phyloP scores from a whole-genome alignment of 352 stramenopile genomes.

The Globisporangium cederbergense region DNA sequence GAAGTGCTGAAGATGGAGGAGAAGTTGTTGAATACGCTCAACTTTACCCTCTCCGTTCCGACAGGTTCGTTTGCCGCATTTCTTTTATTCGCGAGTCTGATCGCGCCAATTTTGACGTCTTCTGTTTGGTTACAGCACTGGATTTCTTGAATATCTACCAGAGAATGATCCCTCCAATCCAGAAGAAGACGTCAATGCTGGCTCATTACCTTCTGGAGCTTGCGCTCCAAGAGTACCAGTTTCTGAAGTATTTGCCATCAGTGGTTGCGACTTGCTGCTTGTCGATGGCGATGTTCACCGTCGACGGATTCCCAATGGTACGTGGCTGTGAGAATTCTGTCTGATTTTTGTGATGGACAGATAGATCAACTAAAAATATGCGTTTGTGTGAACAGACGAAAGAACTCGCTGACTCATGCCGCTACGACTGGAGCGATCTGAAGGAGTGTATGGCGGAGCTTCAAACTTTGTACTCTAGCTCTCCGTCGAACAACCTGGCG shows the following conservation, averaged over 20 bases:
- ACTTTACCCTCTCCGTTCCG: constrained; percentile 88
- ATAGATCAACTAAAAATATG: neutral
- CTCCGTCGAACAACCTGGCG: constrained; percentile 75
- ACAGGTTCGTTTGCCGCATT: constrained; percentile 47
- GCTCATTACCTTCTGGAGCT: constrained; percentile 88
- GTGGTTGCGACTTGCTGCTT: constrained; percentile 82
- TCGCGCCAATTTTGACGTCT: constrained; percentile 6
- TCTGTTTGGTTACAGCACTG: constrained; percentile 40
- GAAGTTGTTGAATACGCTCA: constrained; percentile 89
- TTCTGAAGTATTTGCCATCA: constrained; percentile 82
- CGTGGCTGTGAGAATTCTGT: neutral
- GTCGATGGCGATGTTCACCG: constrained; percentile 83
- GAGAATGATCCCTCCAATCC: constrained; percentile 79
- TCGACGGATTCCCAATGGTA: constrained; percentile 80
- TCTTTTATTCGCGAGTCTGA: neutral
- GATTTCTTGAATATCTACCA: constrained; percentile 91
- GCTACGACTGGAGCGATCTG: constrained; percentile 72
- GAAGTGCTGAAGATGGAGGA: constrained; percentile 91
- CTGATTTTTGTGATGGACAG: neutral
- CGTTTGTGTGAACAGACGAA: constrained; percentile 45
- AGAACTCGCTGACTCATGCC: constrained; percentile 75
- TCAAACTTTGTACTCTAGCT: constrained; percentile 77
- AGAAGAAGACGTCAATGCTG: constrained; percentile 84
- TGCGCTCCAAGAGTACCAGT: constrained; percentile 86
- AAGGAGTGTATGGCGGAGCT: constrained; percentile 84